Conservation (phyloP, 768 basidiomycete species). For the Lactifluus hygrophoroides region DNA sequence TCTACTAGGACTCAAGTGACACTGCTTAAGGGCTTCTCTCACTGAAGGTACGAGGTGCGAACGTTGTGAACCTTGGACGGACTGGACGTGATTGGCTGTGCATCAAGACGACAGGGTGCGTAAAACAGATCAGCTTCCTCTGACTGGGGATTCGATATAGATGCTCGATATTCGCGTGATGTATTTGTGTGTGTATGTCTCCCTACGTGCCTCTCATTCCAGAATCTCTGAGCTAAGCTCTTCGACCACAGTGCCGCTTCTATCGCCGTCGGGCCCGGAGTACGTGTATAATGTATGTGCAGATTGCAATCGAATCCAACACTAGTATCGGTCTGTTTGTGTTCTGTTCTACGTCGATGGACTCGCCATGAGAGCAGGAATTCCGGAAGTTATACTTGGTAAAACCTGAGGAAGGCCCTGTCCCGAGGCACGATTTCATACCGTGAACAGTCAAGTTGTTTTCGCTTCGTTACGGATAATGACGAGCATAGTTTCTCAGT, state of each 20-base stretch:
- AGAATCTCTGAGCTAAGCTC: neutral
- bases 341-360: neutral
- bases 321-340: neutral
- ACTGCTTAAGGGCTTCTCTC: neutral
- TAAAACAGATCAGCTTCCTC: slow-evolving; percentile 3
- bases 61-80: slow-evolving; percentile 13
- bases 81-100: slow-evolving; percentile 9
- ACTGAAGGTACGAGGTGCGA: slow-evolving; percentile 8
- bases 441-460: slow-evolving; percentile 6
- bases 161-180: slow-evolving; percentile 12
- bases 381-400: too few species aligned
- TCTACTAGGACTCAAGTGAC: slow-evolving; percentile 26
- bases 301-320: neutral
- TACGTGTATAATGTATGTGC: neutral
- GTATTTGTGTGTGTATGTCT: neutral
- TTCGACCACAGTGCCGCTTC: slow-evolving; percentile 4
- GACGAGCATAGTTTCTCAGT: neutral
- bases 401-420: too few species aligned
- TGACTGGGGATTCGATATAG: slow-evolving; percentile 16
- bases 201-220: neutral
- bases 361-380: too few species aligned
- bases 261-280: slow-evolving; percentile 16
- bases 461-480: slow-evolving; percentile 17
- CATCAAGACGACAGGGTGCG: neutral
- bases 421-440: slow-evolving; percentile 16